Evolutionary conservation across 2,329 filamentous ascomycete species (phyloP).

Genomic region (Chaetomiaceae sp.): DNA sequence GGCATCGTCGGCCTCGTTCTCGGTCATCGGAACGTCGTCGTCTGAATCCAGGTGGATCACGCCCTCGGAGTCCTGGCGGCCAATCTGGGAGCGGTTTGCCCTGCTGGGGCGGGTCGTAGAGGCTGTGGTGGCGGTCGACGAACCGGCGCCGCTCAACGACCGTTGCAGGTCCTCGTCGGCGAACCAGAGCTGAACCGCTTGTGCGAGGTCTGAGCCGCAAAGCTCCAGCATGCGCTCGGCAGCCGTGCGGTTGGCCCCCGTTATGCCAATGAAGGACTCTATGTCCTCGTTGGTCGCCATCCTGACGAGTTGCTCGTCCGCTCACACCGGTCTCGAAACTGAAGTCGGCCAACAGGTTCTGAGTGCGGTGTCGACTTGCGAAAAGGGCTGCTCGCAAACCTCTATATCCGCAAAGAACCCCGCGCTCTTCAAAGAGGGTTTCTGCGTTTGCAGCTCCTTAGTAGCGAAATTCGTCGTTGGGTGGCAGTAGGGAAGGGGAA

Average conservation of each 20-base stretch:
- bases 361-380: too few relatives aligned
- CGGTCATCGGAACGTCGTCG: slow-evolving; percentile 49
- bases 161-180: slow-evolving; percentile 71
- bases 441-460: too few relatives aligned
- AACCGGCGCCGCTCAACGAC: slow-evolving; percentile 35
- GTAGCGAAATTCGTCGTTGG: too few relatives aligned
- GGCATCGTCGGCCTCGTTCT: slow-evolving; percentile 35
- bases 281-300: slow-evolving; percentile 63
- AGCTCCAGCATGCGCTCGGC: slow-evolving; percentile 79
- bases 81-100: slow-evolving; percentile 25
- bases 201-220: slow-evolving; percentile 75
- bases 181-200: slow-evolving; percentile 85
- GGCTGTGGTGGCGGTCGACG: slow-evolving; percentile 27
- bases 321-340: neutral
- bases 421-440: too few relatives aligned
- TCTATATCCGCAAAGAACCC: too few relatives aligned
- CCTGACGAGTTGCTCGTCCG: slow-evolving; percentile 17
- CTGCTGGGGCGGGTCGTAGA: slow-evolving; percentile 12
- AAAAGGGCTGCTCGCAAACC: too few relatives aligned
- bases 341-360: too few relatives aligned
- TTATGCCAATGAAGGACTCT: slow-evolving; percentile 74
- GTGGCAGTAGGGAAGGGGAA: too few relatives aligned
- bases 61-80: slow-evolving; percentile 49
- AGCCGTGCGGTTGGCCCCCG: slow-evolving; percentile 64
- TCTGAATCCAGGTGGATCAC: slow-evolving; percentile 73